Base-by-base conservation (phyloP, 2,329 filamentous ascomycete genomes). In the Ustulina deusta region DNA sequence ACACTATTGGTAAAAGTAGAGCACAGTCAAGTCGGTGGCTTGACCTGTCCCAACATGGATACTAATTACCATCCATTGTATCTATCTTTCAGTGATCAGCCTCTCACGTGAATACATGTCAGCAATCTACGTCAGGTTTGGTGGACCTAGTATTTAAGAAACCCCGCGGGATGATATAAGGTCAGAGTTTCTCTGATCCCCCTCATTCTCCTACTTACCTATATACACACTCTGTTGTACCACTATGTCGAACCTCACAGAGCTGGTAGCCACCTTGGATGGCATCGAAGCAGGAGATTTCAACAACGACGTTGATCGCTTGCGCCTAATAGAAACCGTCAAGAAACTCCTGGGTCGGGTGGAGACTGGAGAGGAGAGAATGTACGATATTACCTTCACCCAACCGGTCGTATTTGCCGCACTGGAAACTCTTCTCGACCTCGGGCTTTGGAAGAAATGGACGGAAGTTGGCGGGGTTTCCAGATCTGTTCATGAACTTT, bases 371-470 rank as follows among this genome's bases (percentile, higher is more conserved):
- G 63, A 71, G n/a, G 75, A 76, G 62, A 71, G 54, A 58, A 36
- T 63, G 3, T 70, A 48, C 42, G 57, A 68, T 17, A 58, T 75
- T 15, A 17, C 68, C 0, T 74, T 73, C 48, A 46, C 59, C 6
- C 58, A 72, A 15, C 71, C 75, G 0, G 52, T 65, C n/a, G 52
- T 74, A 20, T 72, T 72, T 36, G 68, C 74, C 2, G 68, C 65
- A 1, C 15, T 75, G 1, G 71, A 73, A 25, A 62, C 54, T 15
- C 72, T 63, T 9, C 17, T 70, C 2, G 74, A 77, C 36, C 49
- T 75, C 7, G 71, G 70, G 0, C 64, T 77, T 2, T 77, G 72
- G 73, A 29, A 51, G 15, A 65, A 63, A 40, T 76, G 75, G 75
- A 55, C 42, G 17, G 65, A 52, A 40, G 65, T 56, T 11, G 61